These are phyloP conservation scores for Citrus reticulata DNA, from an alignment of 345 rosid species.

Conservation along the genomic window DNA sequence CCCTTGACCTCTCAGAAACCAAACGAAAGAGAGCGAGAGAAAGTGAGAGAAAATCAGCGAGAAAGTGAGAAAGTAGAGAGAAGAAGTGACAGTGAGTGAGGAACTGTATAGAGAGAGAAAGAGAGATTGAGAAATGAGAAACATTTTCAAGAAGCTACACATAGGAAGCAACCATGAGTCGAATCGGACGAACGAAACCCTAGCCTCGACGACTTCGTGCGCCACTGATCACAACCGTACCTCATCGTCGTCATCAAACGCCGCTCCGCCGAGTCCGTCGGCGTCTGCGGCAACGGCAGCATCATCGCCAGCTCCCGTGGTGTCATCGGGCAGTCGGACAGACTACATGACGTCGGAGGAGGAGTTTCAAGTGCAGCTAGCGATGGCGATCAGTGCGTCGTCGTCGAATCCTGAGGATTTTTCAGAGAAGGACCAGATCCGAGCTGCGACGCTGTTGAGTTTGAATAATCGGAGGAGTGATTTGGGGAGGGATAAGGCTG, in stretches of 20 bases:
- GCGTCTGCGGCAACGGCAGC: slow-evolving; percentile 25
- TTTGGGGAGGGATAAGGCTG: slow-evolving; percentile 51
- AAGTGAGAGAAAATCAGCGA: neutral
- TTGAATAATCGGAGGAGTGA: slow-evolving; percentile 48
- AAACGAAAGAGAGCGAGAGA: neutral
- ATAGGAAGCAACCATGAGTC: slow-evolving; percentile 68
- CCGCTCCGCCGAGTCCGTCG: slow-evolving; percentile 43
- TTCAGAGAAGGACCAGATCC: slow-evolving; percentile 89
- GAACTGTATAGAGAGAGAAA: neutral
- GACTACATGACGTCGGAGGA: slow-evolving; percentile 88
- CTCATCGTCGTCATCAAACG: slow-evolving; percentile 14
- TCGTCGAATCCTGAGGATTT: slow-evolving; percentile 75
- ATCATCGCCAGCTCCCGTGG: slow-evolving; percentile 24
- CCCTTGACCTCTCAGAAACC: neutral
- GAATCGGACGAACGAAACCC: slow-evolving; percentile 66
- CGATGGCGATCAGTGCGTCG: slow-evolving; percentile 78
- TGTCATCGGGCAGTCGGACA: slow-evolving; percentile 20
- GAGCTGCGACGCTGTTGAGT: slow-evolving; percentile 73
- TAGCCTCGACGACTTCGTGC: slow-evolving; percentile 27
- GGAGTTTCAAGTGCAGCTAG: slow-evolving; percentile 93
- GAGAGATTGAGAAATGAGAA: slow-evolving; percentile 48
- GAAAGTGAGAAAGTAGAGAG: neutral
- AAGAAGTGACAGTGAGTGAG: slow-evolving; percentile 8
- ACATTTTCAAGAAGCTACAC: slow-evolving; percentile 95
- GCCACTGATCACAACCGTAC: slow-evolving; percentile 48